Percentiles rank a stretch among this genome's conserved stretches.
phyloP scores from a whole-genome alignment of 176 grass and related monocot species.

The Microstegium vimineum region DNA sequence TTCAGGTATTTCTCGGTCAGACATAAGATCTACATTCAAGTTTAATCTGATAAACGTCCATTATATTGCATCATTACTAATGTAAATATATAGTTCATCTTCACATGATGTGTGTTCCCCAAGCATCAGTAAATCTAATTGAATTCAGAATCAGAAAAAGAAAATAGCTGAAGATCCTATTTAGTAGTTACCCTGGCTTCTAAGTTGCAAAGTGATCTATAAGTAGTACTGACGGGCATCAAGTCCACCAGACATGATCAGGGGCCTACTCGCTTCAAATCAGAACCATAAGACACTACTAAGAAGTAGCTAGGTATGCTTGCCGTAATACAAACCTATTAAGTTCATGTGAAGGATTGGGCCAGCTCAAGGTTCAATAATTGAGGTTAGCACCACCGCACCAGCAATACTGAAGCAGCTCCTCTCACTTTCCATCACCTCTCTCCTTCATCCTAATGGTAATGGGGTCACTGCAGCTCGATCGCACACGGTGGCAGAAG shows the following conservation, averaged over 20 bases:
- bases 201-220: background rate
- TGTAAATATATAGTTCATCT: background rate
- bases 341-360: background rate
- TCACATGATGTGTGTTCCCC: background rate
- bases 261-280: background rate
- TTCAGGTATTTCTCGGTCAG: background rate
- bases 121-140: background rate
- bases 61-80: background rate
- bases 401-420: background rate
- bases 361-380: constrained; percentile 2
- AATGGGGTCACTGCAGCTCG: constrained; percentile 4
- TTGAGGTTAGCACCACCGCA: constrained; percentile 19
- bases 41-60: background rate
- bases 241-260: background rate
- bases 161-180: background rate
- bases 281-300: background rate
- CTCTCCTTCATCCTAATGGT: background rate
- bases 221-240: too few species aligned
- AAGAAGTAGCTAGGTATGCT: background rate
- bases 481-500: background rate
- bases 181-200: background rate
- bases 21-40: background rate
- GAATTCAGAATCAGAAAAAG: background rate
- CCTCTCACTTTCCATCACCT: background rate
- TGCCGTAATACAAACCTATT: background rate